Base-by-base conservation (phyloP, 495 filamentous ascomycete species). In the Cladorrhinum samala region DNA sequence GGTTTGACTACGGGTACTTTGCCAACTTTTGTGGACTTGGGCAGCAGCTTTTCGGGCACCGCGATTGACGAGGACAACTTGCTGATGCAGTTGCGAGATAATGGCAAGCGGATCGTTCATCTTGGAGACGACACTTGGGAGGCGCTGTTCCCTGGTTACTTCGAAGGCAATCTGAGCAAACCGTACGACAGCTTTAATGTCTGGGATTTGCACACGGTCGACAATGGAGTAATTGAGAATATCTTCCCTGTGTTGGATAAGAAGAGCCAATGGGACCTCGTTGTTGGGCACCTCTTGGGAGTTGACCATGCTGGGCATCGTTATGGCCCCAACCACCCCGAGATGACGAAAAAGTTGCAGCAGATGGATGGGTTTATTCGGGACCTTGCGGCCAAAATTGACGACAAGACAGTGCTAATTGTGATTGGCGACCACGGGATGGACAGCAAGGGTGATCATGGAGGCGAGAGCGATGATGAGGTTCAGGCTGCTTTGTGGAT, bases 341-440 rank as follows among this genome's bases (percentile, higher is more conserved):
- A 92, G 25, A 98, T 95, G 89, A 82, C 80, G 42, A 82, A 83
- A 13, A 98, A 98, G 68, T 71, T 98, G 49, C 78, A 80, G 55
- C 89, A 98, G 71, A 98, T 97, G 93, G 85, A 98, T 62, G 67
- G 62, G 3, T 80, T 95, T 36, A 75, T 97, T 54, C 77, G 83
- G 20, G 73, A 86, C 9, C 69, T 97, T 30, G 83, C 90, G 19
- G 76, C 79, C 2, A 73, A 74, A 8, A 67, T 97, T 11, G 92
- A 95, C 60, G 87, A 96, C 39, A 70, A 87, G 27, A 97, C 93
- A 2, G 71, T 98, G 23, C 72, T 98, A 43, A 85, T 98, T 14
- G 88, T 97, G 14, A 95, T 98, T 89, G 93, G 93, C 9, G 93
- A 98, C 66, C 93, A 98, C 67, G 93, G 93, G 8, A 98, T 98